These are phyloP conservation scores for Penicillium lividum DNA, from an alignment of 495 filamentous ascomycete species.

Conservation along the genomic window DNA sequence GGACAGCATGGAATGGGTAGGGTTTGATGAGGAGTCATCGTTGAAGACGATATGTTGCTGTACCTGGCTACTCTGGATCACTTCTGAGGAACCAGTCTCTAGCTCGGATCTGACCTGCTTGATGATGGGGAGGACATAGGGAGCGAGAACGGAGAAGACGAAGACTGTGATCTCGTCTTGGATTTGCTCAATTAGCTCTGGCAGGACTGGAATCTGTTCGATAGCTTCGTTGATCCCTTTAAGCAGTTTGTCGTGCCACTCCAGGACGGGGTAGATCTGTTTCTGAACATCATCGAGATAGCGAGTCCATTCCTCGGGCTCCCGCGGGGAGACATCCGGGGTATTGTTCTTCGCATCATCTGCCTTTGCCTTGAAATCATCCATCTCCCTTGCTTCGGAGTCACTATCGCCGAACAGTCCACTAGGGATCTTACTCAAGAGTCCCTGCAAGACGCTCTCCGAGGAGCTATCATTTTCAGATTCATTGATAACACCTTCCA, in stretches of 20 bases:
- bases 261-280: slow-evolving; percentile 80
- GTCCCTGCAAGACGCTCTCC: slow-evolving; percentile 68
- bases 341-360: slow-evolving; percentile 50
- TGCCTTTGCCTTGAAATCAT: slow-evolving; percentile 67
- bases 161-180: slow-evolving; percentile 80
- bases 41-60: slow-evolving; percentile 83
- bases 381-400: slow-evolving; percentile 61
- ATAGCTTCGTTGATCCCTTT: slow-evolving; percentile 73
- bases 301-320: slow-evolving; percentile 72
- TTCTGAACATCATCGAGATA: slow-evolving; percentile 66
- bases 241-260: slow-evolving; percentile 87
- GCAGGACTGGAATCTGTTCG: slow-evolving; percentile 76
- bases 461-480: slow-evolving; percentile 49
- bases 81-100: slow-evolving; percentile 77
- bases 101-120: slow-evolving; percentile 82
- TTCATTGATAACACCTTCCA: slow-evolving; percentile 72
- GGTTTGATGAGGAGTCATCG: slow-evolving; percentile 72
- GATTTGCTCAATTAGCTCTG: slow-evolving; percentile 75
- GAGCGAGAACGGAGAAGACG: slow-evolving; percentile 82
- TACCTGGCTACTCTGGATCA: slow-evolving; percentile 76
- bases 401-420: slow-evolving; percentile 71
- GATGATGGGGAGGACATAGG: slow-evolving; percentile 82
- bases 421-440: slow-evolving; percentile 75
- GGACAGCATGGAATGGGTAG: slow-evolving; percentile 93
- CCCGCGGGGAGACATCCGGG: slow-evolving; percentile 63